Percentiles rank a stretch among this genome's conserved stretches.
phyloP scores from a whole-genome alignment of 1,284 basidiomycete genomes.

The Cryptococcus jaspeensis region DNA sequence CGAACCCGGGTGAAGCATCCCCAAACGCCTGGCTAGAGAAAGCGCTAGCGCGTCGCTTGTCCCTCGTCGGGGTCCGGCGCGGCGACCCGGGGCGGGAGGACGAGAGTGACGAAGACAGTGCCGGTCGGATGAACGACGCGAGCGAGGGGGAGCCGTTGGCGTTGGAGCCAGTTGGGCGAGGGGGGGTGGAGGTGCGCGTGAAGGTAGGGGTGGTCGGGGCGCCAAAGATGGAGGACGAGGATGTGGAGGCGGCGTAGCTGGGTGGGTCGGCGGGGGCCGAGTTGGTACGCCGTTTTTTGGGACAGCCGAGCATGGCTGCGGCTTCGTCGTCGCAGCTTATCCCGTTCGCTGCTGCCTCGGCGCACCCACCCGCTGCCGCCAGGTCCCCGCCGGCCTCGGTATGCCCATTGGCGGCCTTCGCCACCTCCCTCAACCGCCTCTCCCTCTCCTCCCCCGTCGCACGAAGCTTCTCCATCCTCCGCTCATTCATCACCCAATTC shows the following conservation, averaged over 20 bases:
- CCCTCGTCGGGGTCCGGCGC: slow-evolving; percentile 17
- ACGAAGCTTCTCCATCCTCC: slow-evolving; percentile 44
- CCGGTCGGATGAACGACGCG: slow-evolving; percentile 37
- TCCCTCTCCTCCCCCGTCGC: slow-evolving; percentile 39
- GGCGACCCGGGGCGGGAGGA: slow-evolving; percentile 38
- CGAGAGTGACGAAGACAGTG: slow-evolving; percentile 28
- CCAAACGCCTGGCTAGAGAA: slow-evolving; percentile 12
- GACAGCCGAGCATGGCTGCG: slow-evolving; percentile 2
- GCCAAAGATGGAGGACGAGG: slow-evolving; percentile 8
- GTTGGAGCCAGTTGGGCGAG: slow-evolving; percentile 4
- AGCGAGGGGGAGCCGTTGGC: slow-evolving; percentile 9
- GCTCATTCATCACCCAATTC: slow-evolving; percentile 48
- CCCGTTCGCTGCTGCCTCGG: slow-evolving; percentile 11
- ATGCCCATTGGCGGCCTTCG: slow-evolving; percentile 6
- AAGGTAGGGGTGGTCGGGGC: slow-evolving; percentile 5
- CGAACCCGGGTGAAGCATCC: too few species aligned
- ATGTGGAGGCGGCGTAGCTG: neutral
- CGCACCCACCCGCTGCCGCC: neutral
- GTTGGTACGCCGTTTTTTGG: slow-evolving; percentile 11
- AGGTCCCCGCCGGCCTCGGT: too few species aligned
- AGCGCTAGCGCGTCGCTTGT: slow-evolving; percentile 29
- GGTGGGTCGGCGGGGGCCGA: neutral
- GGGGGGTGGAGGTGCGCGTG: slow-evolving; percentile 3
- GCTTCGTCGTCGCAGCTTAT: slow-evolving; percentile 4
- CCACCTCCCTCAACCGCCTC: slow-evolving; percentile 28